Evolutionary conservation across 176 grass and related monocot species (phyloP), one percentile per base, ranked within the genome.

Genomic region (Saccharum officinarum): DNA sequence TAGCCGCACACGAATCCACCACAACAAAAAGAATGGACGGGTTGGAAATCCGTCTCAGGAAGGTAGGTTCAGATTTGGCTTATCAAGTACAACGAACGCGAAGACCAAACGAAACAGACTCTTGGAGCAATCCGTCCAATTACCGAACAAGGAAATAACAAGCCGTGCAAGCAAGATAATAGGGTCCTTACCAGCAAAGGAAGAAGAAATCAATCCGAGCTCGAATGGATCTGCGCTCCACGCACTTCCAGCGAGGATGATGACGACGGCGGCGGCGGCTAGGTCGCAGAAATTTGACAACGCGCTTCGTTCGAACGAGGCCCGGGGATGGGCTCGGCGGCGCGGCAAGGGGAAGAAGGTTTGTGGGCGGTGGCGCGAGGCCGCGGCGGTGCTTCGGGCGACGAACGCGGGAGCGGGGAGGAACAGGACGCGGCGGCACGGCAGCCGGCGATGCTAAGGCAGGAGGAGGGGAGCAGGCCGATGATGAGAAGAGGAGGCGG

Each of bases 121-220:
- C 38, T 0, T 38, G 14, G 59, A 45, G 61, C 59, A 78, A 38
- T 25, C 46, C 31, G 37, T 15, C 20, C 46, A 17, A 81, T 55
- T 49, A 16, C 13, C 42, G 67, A 30, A 49, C 49, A 12, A 11
- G 40, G 10, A 54, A 67, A 17, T 30, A 26, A 71, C 33, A 14
- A 59, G 5, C 4, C 34, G 16, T 23, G 8, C 67, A 82, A 39
- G 67, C 67, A 70, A 70, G 45, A 1, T 12, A 31, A n/a, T 47
- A 8, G 6, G 67, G 64, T 38, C 67, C 80, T 71, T 71, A 82
- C 80, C 80, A 41, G 66, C 45, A 57, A 70, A 60, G 38, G 55
- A 40, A 42, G 76, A 42, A 41, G 76, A 42, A 42, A 82, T 3
- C 33, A 41, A 82, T 26, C 65, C 4, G 8, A 59, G 34, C 40